Percentiles rank a stretch among this genome's conserved stretches.
phyloP scores from a whole-genome alignment of 192 early-diverging fungal genomes.

The Podila verticillata region DNA sequence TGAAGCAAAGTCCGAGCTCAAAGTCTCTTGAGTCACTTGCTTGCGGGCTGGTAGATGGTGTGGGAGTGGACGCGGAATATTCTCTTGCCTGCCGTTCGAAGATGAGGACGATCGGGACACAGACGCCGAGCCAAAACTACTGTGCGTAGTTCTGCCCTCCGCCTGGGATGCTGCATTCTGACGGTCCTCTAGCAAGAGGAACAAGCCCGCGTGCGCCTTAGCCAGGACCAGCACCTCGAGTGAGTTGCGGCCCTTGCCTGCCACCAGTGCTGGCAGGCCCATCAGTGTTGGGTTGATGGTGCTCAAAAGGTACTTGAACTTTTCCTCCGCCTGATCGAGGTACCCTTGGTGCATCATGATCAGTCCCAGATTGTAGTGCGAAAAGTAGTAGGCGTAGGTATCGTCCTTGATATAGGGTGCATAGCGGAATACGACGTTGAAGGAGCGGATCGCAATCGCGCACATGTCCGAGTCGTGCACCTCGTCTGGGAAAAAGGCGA shows the following conservation, averaged over 20 bases:
- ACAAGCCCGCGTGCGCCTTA: slow-evolving; percentile 65
- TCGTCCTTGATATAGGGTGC: slow-evolving; percentile 68
- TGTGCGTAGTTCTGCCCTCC: too few relatives aligned
- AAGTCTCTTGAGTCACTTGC: not conserved
- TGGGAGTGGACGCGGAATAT: not conserved
- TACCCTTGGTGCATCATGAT: slow-evolving; percentile 54
- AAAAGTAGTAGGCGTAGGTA: slow-evolving; percentile 67
- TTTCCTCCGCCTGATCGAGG: slow-evolving; percentile 49
- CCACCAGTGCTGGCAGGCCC: slow-evolving; percentile 48
- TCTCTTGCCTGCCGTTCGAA: not conserved
- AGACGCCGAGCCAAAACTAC: not conserved
- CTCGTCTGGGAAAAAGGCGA: slow-evolving; percentile 56
- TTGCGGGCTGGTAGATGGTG: not conserved
- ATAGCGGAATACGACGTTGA: slow-evolving; percentile 60
- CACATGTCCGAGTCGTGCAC: slow-evolving; percentile 39
- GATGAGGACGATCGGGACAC: not conserved
- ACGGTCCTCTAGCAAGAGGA: slow-evolving; percentile 33
- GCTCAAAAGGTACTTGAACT: slow-evolving; percentile 62
- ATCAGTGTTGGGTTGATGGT: slow-evolving; percentile 46
- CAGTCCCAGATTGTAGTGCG: slow-evolving; percentile 64
- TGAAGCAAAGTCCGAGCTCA: not conserved
- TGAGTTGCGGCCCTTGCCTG: slow-evolving; percentile 71
- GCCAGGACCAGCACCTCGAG: slow-evolving; percentile 70
- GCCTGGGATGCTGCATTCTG: not conserved
- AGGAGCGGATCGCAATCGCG: slow-evolving; percentile 27